A percentile compares a stretch with the other conserved stretches of the same genome.
These are phyloP conservation scores for Zea mays DNA, from an alignment of 176 grass and related monocot species.

Conservation along the genomic window DNA sequence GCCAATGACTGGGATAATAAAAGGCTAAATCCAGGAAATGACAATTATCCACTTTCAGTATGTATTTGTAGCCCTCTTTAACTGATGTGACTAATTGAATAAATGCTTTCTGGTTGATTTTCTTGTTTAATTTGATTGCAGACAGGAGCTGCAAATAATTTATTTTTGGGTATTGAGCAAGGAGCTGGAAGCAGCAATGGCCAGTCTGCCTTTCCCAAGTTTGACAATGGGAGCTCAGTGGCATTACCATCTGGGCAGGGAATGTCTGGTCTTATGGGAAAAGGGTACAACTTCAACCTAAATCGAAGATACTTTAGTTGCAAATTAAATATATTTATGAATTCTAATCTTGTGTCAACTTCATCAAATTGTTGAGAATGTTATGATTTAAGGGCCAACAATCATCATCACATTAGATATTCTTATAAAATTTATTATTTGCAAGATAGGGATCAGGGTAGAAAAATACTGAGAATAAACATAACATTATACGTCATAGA, in stretches of 20 bases:
- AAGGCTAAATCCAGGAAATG: conserved; percentile 82
- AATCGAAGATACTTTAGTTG: conserved; percentile 22
- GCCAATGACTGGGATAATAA: conserved; percentile 83
- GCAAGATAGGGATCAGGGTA: background rate
- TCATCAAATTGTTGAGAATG: background rate
- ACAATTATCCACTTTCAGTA: conserved; percentile 58
- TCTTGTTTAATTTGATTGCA: conserved; percentile 37
- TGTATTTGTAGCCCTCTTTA: conserved; percentile 22
- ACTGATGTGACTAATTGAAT: background rate
- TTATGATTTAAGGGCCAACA: background rate
- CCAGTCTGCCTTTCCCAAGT: conserved; percentile 48
- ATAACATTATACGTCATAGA: background rate
- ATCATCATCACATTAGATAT: background rate
- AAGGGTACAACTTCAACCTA: conserved; percentile 64
- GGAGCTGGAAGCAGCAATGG: conserved; percentile 54
- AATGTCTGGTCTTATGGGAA: conserved; percentile 66
- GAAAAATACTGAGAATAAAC: background rate
- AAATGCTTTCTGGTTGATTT: conserved; percentile 29
- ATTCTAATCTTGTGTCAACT: conserved; percentile 17
- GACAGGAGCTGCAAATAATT: conserved; percentile 42
- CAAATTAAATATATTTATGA: conserved; percentile 22
- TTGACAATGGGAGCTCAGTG: conserved; percentile 56
- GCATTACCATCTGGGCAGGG: conserved; percentile 48
- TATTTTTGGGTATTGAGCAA: conserved; percentile 54
- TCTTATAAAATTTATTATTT: background rate